Evolutionary conservation across 139 green algal genomes (phyloP).

Genomic region (Deuterostichococcus epilithicus): DNA sequence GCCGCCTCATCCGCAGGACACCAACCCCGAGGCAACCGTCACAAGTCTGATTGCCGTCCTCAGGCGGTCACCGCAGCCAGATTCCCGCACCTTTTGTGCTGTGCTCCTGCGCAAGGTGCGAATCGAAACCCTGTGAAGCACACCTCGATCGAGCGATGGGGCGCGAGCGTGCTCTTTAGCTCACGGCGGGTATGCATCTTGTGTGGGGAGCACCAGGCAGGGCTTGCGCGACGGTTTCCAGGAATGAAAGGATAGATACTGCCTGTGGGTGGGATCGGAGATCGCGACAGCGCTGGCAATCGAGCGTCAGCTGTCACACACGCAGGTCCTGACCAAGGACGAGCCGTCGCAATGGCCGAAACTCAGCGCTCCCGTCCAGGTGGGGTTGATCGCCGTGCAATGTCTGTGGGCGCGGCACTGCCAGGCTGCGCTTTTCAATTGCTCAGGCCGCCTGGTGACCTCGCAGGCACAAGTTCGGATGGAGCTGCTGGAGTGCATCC

Average conservation of each 20-base stretch:
- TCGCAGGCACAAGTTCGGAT: slow-evolving; percentile 55
- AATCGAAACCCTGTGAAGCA: no score
- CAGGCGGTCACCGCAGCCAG: slow-evolving; percentile 33
- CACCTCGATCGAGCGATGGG: no score
- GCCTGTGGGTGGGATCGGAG: no score
- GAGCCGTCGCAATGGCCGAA: slow-evolving; percentile 69
- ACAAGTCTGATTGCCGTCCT: slow-evolving; percentile 53
- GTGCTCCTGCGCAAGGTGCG: slow-evolving; percentile 77
- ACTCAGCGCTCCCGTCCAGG: slow-evolving; percentile 47
- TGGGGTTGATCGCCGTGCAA: slow-evolving; percentile 3
- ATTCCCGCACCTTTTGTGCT: slow-evolving; percentile 65
- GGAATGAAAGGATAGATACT: no score
- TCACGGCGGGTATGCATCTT: background rate
- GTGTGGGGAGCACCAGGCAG: background rate
- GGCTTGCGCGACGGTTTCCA: no score
- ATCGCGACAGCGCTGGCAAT: background rate
- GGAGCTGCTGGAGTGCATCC: slow-evolving; percentile 60
- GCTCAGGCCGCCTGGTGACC: background rate
- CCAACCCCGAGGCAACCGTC: slow-evolving; percentile 11
- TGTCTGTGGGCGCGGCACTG: background rate
- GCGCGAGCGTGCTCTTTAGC: no score
- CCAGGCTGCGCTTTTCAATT: slow-evolving; percentile 19
- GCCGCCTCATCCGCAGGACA: background rate
- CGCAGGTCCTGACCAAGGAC: slow-evolving; percentile 68
- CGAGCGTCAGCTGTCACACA: background rate